A percentile compares a stretch with the other conserved stretches of the same genome.
Evolutionary conservation across 2,329 filamentous ascomycete species (phyloP).

Genomic region (Immersiporthe knoxdaviesiana): DNA sequence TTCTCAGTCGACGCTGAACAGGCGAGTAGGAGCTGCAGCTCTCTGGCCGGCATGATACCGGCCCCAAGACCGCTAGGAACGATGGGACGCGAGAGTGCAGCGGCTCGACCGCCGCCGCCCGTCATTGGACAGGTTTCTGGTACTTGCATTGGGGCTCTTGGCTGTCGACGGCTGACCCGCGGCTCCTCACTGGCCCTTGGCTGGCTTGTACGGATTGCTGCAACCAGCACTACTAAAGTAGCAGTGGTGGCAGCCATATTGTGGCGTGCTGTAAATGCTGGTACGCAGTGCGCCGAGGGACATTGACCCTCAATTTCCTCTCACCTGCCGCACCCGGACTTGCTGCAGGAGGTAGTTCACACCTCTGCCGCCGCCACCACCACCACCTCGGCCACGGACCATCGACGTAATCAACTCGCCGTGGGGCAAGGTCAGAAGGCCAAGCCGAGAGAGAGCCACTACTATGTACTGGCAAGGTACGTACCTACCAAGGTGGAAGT

Average conservation of each 20-base stretch:
- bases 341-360: not conserved
- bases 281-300: not conserved
- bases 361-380: not conserved
- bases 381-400: not conserved
- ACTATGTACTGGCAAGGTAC: too few relatives aligned
- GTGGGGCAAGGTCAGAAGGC: not conserved
- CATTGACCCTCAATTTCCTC: slow-evolving; percentile 6
- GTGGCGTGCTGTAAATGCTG: not conserved
- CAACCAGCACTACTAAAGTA: not conserved
- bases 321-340: slow-evolving; percentile 10
- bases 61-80: not conserved
- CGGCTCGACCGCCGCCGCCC: slow-evolving; percentile 1
- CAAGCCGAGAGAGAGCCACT: slow-evolving; percentile 3
- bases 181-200: not conserved
- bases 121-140: not conserved
- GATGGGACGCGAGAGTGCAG: not conserved
- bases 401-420: not conserved
- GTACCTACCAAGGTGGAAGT: not conserved
- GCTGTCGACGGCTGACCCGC: not conserved
- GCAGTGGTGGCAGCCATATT: not conserved
- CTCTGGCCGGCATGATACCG: not conserved
- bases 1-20: not conserved
- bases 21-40: not conserved
- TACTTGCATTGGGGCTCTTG: not conserved
- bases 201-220: not conserved